phyloP scores from a whole-genome alignment of 2,329 filamentous ascomycete genomes.

The Aspergillus sp. region DNA sequence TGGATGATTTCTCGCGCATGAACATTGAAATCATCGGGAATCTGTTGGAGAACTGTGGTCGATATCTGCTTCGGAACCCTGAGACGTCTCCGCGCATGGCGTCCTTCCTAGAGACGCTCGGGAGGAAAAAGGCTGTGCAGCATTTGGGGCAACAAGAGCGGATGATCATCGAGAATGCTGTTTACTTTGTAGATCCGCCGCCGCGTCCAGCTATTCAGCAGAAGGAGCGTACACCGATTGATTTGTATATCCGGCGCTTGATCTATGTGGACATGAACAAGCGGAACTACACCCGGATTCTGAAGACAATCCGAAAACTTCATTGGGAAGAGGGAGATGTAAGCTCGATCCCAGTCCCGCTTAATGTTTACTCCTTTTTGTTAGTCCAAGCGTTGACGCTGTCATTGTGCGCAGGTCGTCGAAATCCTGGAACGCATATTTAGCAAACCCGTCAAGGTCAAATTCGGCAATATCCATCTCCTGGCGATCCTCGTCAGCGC shows the following conservation, averaged over 20 bases:
- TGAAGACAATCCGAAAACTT: constrained; percentile 88
- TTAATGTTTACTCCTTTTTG: background rate
- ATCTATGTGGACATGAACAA: constrained; percentile 92
- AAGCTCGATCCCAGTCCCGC: constrained; percentile 9
- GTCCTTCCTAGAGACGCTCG: constrained; percentile 87
- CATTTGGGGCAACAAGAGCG: constrained; percentile 92
- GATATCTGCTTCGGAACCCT: constrained; percentile 83
- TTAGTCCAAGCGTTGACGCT: background rate
- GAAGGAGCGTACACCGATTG: constrained; percentile 88
- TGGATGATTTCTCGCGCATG: constrained; percentile 97
- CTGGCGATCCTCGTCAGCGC: constrained; percentile 83
- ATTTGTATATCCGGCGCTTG: constrained; percentile 85
- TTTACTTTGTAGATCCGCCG: constrained; percentile 96
- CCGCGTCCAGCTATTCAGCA: constrained; percentile 90
- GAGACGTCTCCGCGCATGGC: constrained; percentile 90
- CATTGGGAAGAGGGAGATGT: constrained; percentile 94
- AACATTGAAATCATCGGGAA: constrained; percentile 99
- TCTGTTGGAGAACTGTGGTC: constrained; percentile 88
- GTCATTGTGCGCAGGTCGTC: constrained; percentile 47
- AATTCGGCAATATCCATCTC: constrained; percentile 92
- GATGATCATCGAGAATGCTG: constrained; percentile 96
- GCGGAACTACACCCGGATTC: constrained; percentile 83
- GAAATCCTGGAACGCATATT: constrained; percentile 80
- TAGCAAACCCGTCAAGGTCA: constrained; percentile 92
- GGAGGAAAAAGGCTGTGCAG: constrained; percentile 91